These are phyloP conservation scores for Septoria petroselini DNA, from an alignment of 2,329 filamentous ascomycete genomes.

Conservation along the genomic window DNA sequence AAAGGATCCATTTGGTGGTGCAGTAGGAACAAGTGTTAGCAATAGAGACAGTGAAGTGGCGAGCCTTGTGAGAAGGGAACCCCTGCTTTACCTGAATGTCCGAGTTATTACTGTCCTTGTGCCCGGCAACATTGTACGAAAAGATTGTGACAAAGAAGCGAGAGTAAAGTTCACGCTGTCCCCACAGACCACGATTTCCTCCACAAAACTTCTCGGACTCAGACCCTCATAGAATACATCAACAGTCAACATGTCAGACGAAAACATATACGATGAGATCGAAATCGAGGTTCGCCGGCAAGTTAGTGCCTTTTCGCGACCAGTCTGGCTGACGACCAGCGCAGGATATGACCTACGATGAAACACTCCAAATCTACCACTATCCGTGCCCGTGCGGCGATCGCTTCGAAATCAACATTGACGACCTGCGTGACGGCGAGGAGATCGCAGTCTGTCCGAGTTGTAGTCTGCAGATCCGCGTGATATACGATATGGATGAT, in stretches of 20 bases:
- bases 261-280: conserved; percentile 85
- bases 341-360: conserved; percentile 84
- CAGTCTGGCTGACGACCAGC: neutral
- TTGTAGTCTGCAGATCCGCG: conserved; percentile 92
- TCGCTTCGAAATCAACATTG: conserved; percentile 84
- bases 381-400: conserved; percentile 98
- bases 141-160: too few species aligned
- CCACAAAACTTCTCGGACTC: too few species aligned
- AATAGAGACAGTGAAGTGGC: too few species aligned
- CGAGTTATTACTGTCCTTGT: too few species aligned
- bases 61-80: too few species aligned
- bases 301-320: neutral
- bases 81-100: too few species aligned
- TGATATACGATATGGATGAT: conserved; percentile 76
- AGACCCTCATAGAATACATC: neutral
- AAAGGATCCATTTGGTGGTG: too few species aligned
- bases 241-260: conserved; percentile 26
- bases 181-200: too few species aligned
- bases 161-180: too few species aligned
- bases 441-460: conserved; percentile 97
- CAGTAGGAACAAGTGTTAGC: too few species aligned
- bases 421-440: conserved; percentile 79
- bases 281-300: conserved; percentile 69
- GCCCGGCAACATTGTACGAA: too few species aligned
- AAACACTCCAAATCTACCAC: conserved; percentile 79